Evolutionary conservation across 306 rosid species (phyloP), one percentile per base, ranked within the genome.

Genomic region (Lathyrus oleraceus): DNA sequence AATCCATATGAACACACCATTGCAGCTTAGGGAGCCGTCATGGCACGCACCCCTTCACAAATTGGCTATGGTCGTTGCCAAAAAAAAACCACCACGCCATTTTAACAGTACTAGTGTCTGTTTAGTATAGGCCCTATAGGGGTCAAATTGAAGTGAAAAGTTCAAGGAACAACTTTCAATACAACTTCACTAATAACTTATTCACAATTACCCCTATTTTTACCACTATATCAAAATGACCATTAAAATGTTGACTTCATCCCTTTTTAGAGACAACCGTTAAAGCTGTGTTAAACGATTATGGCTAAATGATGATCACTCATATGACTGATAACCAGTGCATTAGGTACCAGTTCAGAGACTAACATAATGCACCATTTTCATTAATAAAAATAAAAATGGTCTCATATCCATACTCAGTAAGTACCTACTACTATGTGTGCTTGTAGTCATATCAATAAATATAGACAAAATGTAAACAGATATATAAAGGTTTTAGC

Each of bases 401-500:
- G 15, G 59, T 42, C 52, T 38, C 13, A 28, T 30, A 54, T 62
- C 53, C 60, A 54, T 47, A 12, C 56, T 61, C 30, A 28, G 12
- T 28, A 19, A 5, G 8, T 32, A 32, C 38, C 38, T 32, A 12
- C 38, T 32, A 12, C 8, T 44, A 2, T 30, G 7, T 20, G 4
- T 30, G 30, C 51, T 19, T 35, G 3, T n/a, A 62, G 36, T 62
- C 35, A 5, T 75, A 67, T 25, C 64, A 19, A 48, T 51, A 28
- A 42, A 54, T 54, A 62, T 11, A 70, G 67, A 77, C 13, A 63
- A 51, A 57, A 15, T 1, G 14, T 8, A 40, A 49, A 62, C 60
- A 63, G 17, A 58, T 15, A 17, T 25, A 27, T 25, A 62, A 27
- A 58, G 35, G 15, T 35, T 11, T 47, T 47, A 65, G 45, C 67